phyloP scores from a whole-genome alignment of 2,329 filamentous ascomycete species.

The Fusarium vanettenii region DNA sequence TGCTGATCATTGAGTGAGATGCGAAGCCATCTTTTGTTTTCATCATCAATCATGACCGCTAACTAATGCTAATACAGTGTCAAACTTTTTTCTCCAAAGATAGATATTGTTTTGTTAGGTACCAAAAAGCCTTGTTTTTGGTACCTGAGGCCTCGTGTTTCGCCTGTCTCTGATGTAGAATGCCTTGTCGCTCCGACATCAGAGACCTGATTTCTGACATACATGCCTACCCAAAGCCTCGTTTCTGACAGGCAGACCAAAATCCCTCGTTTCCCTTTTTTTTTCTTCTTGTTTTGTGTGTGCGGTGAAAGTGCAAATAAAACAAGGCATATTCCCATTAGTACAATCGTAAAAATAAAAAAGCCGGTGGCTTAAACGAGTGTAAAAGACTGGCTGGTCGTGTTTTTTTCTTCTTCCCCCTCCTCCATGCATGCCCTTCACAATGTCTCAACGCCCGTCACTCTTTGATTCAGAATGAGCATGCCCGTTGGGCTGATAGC shows the following conservation, averaged over 20 bases:
- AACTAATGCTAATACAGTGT: conserved; percentile 22
- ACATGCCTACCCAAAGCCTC: neutral
- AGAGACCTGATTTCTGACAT: neutral
- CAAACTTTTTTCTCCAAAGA: neutral
- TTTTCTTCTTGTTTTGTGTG: neutral
- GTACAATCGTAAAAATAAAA: neutral
- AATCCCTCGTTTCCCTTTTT: neutral
- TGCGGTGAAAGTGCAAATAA: neutral
- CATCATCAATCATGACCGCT: conserved; percentile 7
- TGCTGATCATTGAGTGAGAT: conserved; percentile 18
- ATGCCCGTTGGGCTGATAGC: neutral
- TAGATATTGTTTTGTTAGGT: neutral
- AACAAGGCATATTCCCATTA: neutral
- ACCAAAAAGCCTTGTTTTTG: neutral
- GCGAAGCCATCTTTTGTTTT: conserved; percentile 12
- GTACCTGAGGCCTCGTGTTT: conserved; percentile 8
- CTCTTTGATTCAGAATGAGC: neutral
- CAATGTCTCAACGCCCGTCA: neutral
- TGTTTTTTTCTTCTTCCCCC: neutral
- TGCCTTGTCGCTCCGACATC: neutral
- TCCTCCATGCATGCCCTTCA: neutral
- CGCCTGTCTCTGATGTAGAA: neutral
- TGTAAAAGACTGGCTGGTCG: neutral
- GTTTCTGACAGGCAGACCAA: neutral
- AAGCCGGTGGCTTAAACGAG: neutral